Percentiles rank a stretch among this genome's conserved stretches.
Conservation (phyloP, 176 grass and related monocot species). For the Oryza longistaminata region DNA sequence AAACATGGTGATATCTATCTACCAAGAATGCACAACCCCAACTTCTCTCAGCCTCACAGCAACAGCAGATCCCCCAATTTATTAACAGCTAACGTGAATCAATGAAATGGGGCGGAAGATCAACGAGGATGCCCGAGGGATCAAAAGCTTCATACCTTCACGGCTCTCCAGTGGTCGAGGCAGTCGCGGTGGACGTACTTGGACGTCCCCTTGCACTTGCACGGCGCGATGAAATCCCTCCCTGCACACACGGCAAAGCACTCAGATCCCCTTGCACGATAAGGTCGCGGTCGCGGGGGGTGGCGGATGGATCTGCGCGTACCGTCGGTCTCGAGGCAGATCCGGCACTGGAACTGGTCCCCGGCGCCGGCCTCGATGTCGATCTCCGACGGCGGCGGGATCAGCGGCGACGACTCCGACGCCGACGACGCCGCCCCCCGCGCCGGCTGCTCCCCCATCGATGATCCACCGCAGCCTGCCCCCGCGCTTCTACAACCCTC, state of each 20-base stretch:
- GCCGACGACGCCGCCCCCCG: conserved; percentile 3
- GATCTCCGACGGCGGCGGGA: conserved; percentile 73
- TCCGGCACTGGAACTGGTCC: conserved; percentile 97
- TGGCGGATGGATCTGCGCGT: background rate
- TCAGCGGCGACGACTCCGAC: conserved; percentile 58
- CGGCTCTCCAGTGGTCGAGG: conserved; percentile 95
- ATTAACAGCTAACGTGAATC: background rate
- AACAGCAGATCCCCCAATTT: background rate
- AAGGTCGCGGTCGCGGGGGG: no score
- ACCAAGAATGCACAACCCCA: background rate
- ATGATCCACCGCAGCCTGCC: background rate
- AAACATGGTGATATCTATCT: background rate
- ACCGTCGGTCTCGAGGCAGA: conserved; percentile 98
- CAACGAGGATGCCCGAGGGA: background rate
- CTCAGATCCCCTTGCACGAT: conserved; percentile 23
- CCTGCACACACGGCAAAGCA: conserved; percentile 46
- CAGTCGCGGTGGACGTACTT: conserved; percentile 99
- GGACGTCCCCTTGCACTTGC: conserved; percentile 97
- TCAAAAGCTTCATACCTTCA: conserved; percentile 54
- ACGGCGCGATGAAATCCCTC: conserved; percentile 98
- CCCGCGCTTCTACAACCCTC: conserved; percentile 33
- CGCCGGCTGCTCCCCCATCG: conserved; percentile 71
- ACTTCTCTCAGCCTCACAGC: background rate
- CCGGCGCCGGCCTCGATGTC: conserved; percentile 84
- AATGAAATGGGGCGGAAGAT: background rate